These are phyloP conservation scores for Candida boleticola DNA, from an alignment of 805 yeast species.

Conservation along the genomic window DNA sequence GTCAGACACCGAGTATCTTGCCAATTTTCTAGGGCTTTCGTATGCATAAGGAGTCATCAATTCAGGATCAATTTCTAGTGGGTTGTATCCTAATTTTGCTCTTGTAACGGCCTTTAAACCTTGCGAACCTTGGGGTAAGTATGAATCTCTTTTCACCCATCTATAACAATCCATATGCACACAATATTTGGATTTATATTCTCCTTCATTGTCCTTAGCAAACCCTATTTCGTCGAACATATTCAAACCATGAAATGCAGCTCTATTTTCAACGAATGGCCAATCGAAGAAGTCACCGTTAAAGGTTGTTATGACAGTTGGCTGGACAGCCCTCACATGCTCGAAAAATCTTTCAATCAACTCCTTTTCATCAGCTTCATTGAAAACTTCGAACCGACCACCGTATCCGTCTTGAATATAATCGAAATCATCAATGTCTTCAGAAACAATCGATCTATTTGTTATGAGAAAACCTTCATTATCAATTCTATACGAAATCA, in stretches of 20 bases:
- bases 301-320: slow-evolving; percentile 96
- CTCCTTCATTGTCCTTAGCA: slow-evolving; percentile 83
- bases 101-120: slow-evolving; percentile 98
- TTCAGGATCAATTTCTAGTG: slow-evolving; percentile 95
- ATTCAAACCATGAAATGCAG: slow-evolving; percentile 77
- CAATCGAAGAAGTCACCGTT: slow-evolving; percentile 99
- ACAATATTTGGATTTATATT: slow-evolving; percentile 88
- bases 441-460: slow-evolving; percentile 88
- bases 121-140: slow-evolving; percentile 97
- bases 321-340: slow-evolving; percentile 82
- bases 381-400: slow-evolving; percentile 85
- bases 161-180: slow-evolving; percentile 96
- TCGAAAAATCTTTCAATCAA: slow-evolving; percentile 77
- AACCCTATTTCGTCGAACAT: slow-evolving; percentile 95
- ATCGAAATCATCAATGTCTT: slow-evolving; percentile 95
- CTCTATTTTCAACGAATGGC: slow-evolving; percentile 95
- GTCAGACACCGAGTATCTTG: slow-evolving; percentile 98
- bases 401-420: slow-evolving; percentile 95
- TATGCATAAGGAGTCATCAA: slow-evolving; percentile 97
- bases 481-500: slow-evolving; percentile 99
- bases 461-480: slow-evolving; percentile 95
- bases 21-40: slow-evolving; percentile 85
- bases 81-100: slow-evolving; percentile 92
- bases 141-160: slow-evolving; percentile 98
- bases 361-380: slow-evolving; percentile 81